Evolutionary conservation across 2,329 filamentous ascomycete species (phyloP).

Genomic region (Ceratocystis ficicola): DNA sequence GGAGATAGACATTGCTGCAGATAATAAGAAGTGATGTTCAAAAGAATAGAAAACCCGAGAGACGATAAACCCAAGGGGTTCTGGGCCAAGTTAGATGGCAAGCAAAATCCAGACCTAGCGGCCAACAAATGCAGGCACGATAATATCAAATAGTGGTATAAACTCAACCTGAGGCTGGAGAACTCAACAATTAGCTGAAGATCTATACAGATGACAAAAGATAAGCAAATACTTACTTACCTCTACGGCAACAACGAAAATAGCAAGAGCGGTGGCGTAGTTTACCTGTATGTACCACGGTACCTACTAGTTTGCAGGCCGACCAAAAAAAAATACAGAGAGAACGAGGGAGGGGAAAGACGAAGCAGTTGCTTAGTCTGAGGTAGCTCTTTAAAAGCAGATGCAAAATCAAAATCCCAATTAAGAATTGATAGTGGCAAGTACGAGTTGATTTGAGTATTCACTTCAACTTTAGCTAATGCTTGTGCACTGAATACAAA

Average conservation of each 20-base stretch:
- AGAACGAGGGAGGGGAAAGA: no score
- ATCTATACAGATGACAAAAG: not conserved
- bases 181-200: not conserved
- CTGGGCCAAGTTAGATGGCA: not conserved
- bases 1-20: slow-evolving; percentile 16
- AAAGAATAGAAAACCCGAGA: not conserved
- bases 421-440: no score
- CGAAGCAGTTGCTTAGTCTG: no score
- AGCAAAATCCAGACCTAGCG: not conserved
- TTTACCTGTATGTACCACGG: no score
- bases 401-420: no score
- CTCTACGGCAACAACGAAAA: not conserved
- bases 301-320: not conserved
- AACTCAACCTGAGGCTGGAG: not conserved
- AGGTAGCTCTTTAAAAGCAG: no score
- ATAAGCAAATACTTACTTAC: not conserved
- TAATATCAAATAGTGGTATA: not conserved
- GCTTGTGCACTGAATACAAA: not conserved
- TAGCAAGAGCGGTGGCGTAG: no score
- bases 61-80: not conserved
- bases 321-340: not conserved
- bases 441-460: no score
- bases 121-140: not conserved
- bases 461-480: no score
- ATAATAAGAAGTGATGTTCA: not conserved